Conservation (phyloP, 495 filamentous ascomycete species). For the Hypomontagnella submonticulosa region DNA sequence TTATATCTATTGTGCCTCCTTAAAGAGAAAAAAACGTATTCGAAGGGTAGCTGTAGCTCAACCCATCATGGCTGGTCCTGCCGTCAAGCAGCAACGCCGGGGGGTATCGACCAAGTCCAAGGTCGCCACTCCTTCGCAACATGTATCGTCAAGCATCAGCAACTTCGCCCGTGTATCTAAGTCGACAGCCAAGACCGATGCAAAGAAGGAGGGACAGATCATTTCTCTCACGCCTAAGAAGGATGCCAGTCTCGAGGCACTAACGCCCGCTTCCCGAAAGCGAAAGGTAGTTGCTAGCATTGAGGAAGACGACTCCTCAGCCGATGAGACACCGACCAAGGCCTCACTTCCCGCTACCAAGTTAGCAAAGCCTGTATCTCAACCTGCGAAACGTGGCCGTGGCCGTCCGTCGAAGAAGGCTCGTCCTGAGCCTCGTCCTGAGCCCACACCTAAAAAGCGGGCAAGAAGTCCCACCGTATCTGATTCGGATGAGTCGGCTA, state of each 20-base stretch:
- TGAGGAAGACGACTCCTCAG: slow-evolving; percentile 35
- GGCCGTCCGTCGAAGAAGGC: slow-evolving; percentile 41
- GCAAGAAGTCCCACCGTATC: slow-evolving; percentile 43
- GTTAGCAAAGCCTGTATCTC: slow-evolving; percentile 5
- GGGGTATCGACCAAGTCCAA: slow-evolving; percentile 33
- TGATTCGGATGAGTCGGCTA: slow-evolving; percentile 44
- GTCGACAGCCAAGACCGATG: slow-evolving; percentile 31
- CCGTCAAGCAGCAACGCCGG: slow-evolving; percentile 44
- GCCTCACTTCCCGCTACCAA: slow-evolving; percentile 21
- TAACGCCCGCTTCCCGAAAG: slow-evolving; percentile 47
- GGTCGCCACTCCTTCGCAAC: slow-evolving; percentile 25
- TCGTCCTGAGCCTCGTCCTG: slow-evolving; percentile 21
- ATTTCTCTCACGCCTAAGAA: slow-evolving; percentile 39
- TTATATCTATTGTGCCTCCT: slow-evolving; percentile 12
- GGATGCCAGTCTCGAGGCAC: slow-evolving; percentile 28
- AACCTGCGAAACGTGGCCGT: slow-evolving; percentile 34
- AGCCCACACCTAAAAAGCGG: slow-evolving; percentile 37
- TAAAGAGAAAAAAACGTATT: slow-evolving; percentile 3
- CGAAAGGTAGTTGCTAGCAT: slow-evolving; percentile 40
- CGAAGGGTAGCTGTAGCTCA: not conserved
- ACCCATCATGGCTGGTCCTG: slow-evolving; percentile 31
- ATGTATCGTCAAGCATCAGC: slow-evolving; percentile 46
- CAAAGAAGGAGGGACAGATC: slow-evolving; percentile 46
- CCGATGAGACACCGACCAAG: slow-evolving; percentile 40
- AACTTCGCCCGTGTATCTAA: slow-evolving; percentile 58